Evolutionary conservation across 176 grass and related monocot species (phyloP).

Genomic region (Juncus inflexus): DNA sequence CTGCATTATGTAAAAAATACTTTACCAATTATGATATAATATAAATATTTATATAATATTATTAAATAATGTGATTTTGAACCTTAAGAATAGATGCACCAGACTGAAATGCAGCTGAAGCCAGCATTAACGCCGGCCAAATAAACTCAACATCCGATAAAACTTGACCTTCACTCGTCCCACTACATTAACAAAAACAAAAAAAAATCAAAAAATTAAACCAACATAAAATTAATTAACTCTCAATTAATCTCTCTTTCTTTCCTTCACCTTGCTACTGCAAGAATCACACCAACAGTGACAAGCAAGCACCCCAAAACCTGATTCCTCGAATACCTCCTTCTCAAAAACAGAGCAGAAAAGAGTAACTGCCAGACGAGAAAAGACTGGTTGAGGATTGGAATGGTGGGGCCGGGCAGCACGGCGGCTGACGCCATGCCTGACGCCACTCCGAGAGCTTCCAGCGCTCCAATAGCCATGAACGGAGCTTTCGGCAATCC

Average conservation of each 20-base stretch:
- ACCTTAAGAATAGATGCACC: slow-evolving; percentile 95
- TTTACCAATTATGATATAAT: slow-evolving; percentile 8
- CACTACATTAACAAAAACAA: slow-evolving; percentile 49
- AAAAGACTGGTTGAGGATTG: slow-evolving; percentile 89
- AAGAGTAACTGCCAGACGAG: slow-evolving; percentile 91
- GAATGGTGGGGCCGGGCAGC: slow-evolving; percentile 82
- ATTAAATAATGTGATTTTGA: slow-evolving; percentile 26
- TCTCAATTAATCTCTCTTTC: too few species aligned
- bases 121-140: slow-evolving; percentile 82
- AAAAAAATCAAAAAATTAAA: background rate
- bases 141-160: slow-evolving; percentile 54
- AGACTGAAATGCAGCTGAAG: slow-evolving; percentile 77
- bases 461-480: slow-evolving; percentile 56
- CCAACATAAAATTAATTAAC: background rate
- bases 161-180: slow-evolving; percentile 48
- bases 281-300: slow-evolving; percentile 63
- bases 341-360: slow-evolving; percentile 68
- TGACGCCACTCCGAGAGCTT: slow-evolving; percentile 78
- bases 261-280: slow-evolving; percentile 57
- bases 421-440: slow-evolving; percentile 96
- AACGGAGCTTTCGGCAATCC: slow-evolving; percentile 72
- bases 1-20: slow-evolving; percentile 27
- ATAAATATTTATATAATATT: slow-evolving; percentile 1
- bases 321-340: slow-evolving; percentile 71
- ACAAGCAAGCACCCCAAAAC: slow-evolving; percentile 83